Base-by-base conservation (phyloP, 345 rosid species). In the Passiflora organensis region DNA sequence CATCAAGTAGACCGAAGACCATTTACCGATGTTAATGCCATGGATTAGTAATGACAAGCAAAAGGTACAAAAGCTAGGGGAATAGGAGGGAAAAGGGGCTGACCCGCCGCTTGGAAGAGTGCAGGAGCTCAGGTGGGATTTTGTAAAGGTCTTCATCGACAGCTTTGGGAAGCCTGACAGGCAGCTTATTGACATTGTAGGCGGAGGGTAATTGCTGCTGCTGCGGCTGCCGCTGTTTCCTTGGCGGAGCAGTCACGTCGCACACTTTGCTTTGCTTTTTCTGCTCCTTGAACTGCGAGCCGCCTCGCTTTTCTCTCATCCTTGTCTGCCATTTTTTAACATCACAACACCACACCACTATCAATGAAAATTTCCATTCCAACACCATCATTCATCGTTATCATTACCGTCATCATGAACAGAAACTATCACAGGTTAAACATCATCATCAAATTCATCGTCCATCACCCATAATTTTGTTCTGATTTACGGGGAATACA, bases 71-170 rank as follows among this genome's bases (percentile, higher is more conserved):
- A 13, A 12, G 8, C 14, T 10, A 28, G 9, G 32, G 16, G n/a
- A n/a, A n/a, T n/a, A n/a, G 13, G 10, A 23, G 23, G 12, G 8
- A 49, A 1, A 51, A 9, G 37, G 16, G 13, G 53, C 59, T 17
- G 13, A 66, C 70, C 64, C 55, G n/a, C n/a, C n/a, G 54, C 18
- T 66, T 66, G 48, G 64, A 46, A 53, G 70, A 78, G 59, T 65
- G 75, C 32, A 89, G 82, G 46, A 89, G 79, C 57, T 89, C 84
- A 13, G 96, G 86, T 25, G 95, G 95, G 36, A 89, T 82, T 78
- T 86, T 83, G 79, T 89, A 89, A 63, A 89, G 96, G 66, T 89
- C 96, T 66, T 89, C 96, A 42, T 89, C 96, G 4, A 89, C 85
- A 10, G 96, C 72, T 63, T 82, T 82, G 1, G 87, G 78, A 43